phyloP scores from a whole-genome alignment of 441 rosid species.

The Gossypium gossypioides region DNA sequence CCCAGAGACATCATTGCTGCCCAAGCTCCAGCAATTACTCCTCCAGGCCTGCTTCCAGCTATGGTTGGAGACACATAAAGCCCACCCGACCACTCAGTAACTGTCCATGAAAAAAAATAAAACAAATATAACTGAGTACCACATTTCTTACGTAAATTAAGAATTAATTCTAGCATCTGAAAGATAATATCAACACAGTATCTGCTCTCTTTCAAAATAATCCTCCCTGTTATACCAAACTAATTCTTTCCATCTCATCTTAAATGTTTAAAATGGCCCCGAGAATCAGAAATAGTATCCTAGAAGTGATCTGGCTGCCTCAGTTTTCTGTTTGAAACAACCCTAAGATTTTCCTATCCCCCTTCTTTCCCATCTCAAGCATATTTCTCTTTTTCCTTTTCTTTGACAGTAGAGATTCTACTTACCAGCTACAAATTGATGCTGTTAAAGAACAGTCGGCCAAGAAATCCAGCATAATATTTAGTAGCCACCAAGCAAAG shows the following conservation, averaged over 20 bases:
- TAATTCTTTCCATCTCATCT: not conserved
- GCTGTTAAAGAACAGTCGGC: slow-evolving; percentile 43
- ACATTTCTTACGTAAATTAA: not conserved
- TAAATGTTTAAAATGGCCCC: not conserved
- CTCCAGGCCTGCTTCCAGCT: slow-evolving; percentile 92
- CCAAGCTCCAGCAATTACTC: slow-evolving; percentile 92
- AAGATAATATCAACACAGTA: not conserved
- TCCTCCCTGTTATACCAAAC: not conserved
- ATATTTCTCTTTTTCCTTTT: not conserved
- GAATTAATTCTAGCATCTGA: not conserved
- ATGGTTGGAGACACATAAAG: slow-evolving; percentile 81
- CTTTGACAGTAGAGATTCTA: slow-evolving; percentile 11
- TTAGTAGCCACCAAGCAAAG: slow-evolving; percentile 22
- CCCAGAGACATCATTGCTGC: slow-evolving; percentile 91
- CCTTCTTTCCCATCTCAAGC: not conserved
- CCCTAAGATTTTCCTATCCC: not conserved
- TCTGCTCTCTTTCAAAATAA: not conserved
- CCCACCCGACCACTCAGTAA: slow-evolving; percentile 96
- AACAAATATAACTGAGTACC: slow-evolving; percentile 1
- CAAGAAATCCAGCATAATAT: slow-evolving; percentile 17
- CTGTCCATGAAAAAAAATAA: slow-evolving; percentile 29
- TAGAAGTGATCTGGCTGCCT: not conserved
- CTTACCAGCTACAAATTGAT: slow-evolving; percentile 97
- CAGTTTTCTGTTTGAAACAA: not conserved
- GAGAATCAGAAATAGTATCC: not conserved